A percentile compares a stretch with the other conserved stretches of the same genome.
phyloP scores from a whole-genome alignment of 2,329 filamentous ascomycete species.

The Fusarium torulosum region DNA sequence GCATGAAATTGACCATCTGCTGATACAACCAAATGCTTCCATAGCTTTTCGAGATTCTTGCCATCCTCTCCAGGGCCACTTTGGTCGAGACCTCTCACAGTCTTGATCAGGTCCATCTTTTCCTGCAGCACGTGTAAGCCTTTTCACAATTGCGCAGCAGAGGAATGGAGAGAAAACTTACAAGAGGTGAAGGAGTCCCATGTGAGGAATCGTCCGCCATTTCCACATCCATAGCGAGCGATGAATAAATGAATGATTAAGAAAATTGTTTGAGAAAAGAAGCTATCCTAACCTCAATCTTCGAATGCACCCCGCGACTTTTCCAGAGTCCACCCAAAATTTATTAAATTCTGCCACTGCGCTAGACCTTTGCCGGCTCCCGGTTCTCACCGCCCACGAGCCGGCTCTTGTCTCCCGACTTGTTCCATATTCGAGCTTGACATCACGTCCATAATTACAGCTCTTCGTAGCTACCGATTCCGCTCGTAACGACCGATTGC shows the following conservation, averaged over 20 bases:
- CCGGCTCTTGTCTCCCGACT: conserved; percentile 54
- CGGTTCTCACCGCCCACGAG: conserved; percentile 59
- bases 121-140: conserved; percentile 48
- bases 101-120: conserved; percentile 61
- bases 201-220: conserved; percentile 34
- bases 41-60: conserved; percentile 63
- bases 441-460: conserved; percentile 51
- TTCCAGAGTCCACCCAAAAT: conserved; percentile 54
- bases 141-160: conserved; percentile 9
- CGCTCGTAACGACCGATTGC: conserved; percentile 41
- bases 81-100: conserved; percentile 68
- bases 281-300: conserved; percentile 31
- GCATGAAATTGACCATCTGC: conserved; percentile 62
- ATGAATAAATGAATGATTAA: conserved; percentile 17
- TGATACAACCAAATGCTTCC: conserved; percentile 61
- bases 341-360: conserved; percentile 61
- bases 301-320: conserved; percentile 45
- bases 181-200: conserved; percentile 12
- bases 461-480: conserved; percentile 49
- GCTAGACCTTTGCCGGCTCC: conserved; percentile 43
- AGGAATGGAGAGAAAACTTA: conserved; percentile 26
- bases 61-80: conserved; percentile 58
- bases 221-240: conserved; percentile 38
- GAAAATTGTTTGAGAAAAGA: conserved; percentile 31
- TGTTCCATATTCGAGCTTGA: conserved; percentile 53